Conservation (phyloP, 345 rosid species). For the Populus pruinosa region DNA sequence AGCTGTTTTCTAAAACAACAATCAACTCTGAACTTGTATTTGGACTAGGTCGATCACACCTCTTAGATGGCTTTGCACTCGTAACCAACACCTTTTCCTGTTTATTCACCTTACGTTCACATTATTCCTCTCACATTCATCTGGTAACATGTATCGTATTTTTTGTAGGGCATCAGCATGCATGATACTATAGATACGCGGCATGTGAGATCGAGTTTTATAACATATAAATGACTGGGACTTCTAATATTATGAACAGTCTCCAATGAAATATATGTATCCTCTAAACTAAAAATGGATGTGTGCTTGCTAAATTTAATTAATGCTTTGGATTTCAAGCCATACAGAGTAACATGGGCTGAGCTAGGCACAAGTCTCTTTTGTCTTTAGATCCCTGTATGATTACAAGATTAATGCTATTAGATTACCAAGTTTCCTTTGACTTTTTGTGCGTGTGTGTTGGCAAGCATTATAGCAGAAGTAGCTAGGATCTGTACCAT, state of each 20-base stretch:
- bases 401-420: neutral
- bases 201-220: neutral
- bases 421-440: too few species aligned
- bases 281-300: neutral
- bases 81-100: neutral
- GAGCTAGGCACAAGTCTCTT: neutral
- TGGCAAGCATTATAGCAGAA: too few species aligned
- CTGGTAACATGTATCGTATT: too few species aligned
- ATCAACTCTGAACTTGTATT: neutral
- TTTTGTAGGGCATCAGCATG: too few species aligned
- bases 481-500: too few species aligned
- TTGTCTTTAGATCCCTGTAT: neutral
- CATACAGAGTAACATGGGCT: conserved; percentile 9
- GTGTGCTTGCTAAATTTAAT: conserved; percentile 9
- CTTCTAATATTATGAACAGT: neutral
- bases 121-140: too few species aligned
- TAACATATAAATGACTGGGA: too few species aligned
- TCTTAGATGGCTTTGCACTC: too few species aligned
- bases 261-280: neutral
- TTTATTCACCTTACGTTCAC: neutral
- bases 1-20: neutral
- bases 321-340: neutral
- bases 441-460: too few species aligned
- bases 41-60: neutral
- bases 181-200: neutral